Evolutionary conservation across 345 rosid species (phyloP).

Genomic region (Eucalyptus erythrocorys): DNA sequence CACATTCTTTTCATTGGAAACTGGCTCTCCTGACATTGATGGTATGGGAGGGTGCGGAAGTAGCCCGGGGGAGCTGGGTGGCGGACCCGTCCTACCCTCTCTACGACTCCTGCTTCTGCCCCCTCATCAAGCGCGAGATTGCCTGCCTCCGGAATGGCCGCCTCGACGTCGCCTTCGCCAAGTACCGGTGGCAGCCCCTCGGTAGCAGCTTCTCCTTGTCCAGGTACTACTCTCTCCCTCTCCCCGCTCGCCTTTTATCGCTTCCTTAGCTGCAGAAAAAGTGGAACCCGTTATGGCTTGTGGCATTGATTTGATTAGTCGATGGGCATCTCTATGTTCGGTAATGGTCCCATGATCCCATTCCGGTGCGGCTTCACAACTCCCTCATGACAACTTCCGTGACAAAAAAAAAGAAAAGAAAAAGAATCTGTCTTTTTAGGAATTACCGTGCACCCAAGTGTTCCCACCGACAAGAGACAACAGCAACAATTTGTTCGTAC

Average conservation of each 20-base stretch:
- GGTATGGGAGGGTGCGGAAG: neutral
- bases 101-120: conserved; percentile 37
- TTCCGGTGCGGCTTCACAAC: neutral
- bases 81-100: conserved; percentile 46
- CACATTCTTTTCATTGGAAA: neutral
- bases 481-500: neutral
- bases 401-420: neutral
- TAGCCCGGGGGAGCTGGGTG: conserved; percentile 45
- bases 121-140: conserved; percentile 51
- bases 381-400: rapidly evolving
- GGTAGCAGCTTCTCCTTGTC: conserved; percentile 37
- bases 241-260: neutral
- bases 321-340: neutral
- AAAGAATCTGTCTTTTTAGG: neutral
- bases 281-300: neutral
- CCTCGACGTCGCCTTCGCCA: conserved; percentile 36
- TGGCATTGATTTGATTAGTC: neutral
- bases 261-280: neutral
- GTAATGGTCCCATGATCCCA: neutral
- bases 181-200: conserved; percentile 63
- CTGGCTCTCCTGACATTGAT: neutral
- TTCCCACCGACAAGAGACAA: rapidly evolving
- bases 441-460: neutral
- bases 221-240: conserved; percentile 15
- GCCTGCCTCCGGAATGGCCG: conserved; percentile 55